Percentiles rank a stretch among this genome's conserved stretches.
phyloP scores from a whole-genome alignment of 768 basidiomycete species.

The Pisolithus marmoratus region DNA sequence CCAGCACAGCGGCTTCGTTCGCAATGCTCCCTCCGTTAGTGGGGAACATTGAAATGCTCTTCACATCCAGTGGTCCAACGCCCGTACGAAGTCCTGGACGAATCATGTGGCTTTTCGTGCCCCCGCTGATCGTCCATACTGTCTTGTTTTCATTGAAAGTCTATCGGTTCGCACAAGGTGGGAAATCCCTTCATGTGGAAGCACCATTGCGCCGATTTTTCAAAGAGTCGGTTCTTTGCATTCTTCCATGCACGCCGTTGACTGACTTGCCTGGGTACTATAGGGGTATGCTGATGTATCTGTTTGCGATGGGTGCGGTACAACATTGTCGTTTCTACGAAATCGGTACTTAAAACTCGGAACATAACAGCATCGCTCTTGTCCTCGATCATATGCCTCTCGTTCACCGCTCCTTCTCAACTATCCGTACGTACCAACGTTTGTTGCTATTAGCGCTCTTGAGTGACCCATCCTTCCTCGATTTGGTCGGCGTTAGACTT shows the following conservation, averaged over 20 bases:
- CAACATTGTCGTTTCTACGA: not conserved
- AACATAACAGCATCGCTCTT: not conserved
- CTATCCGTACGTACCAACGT: not conserved
- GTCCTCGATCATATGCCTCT: not conserved
- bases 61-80: not conserved
- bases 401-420: not conserved
- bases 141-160: slow-evolving; percentile 12
- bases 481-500: not conserved
- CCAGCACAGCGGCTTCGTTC: not conserved
- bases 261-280: not conserved
- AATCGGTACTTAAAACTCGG: not conserved
- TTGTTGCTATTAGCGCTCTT: not conserved
- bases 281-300: slow-evolving; percentile 21
- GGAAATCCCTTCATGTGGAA: slow-evolving; percentile 1
- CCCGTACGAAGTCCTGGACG: not conserved
- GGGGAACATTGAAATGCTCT: not conserved
- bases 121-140: slow-evolving; percentile 11
- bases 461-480: not conserved
- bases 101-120: slow-evolving; percentile 7
- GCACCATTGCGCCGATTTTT: slow-evolving; percentile 10
- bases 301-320: slow-evolving; percentile 11
- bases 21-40: not conserved
- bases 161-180: slow-evolving; percentile 8
- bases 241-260: not conserved
- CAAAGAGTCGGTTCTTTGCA: slow-evolving; percentile 12